phyloP scores from a whole-genome alignment of 805 yeast genomes.

The Lachancea kluyveri region DNA sequence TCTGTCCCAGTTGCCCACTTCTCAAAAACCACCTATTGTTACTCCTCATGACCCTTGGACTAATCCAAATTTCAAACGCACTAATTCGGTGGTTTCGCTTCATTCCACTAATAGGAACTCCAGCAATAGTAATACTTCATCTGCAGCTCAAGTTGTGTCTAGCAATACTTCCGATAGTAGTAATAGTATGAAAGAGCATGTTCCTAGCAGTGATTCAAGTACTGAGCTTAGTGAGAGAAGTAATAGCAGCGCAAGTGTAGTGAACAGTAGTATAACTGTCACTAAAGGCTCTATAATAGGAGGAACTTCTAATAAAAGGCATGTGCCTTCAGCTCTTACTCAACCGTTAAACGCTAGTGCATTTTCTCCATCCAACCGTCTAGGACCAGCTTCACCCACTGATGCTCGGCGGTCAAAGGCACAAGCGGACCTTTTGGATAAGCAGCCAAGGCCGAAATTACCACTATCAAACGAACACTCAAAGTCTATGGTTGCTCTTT shows the following conservation, averaged over 20 bases:
- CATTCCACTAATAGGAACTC: conserved; percentile 1
- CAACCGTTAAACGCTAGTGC: too few relatives aligned
- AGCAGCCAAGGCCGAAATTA: too few relatives aligned
- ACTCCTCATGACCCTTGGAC: neutral
- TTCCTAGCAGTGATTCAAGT: conserved; percentile 7
- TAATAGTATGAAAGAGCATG: conserved; percentile 12
- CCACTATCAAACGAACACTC: too few relatives aligned
- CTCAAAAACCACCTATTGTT: neutral
- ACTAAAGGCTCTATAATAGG: too few relatives aligned
- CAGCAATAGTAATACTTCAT: conserved; percentile 1
- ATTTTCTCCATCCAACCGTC: too few relatives aligned
- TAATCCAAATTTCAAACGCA: conserved; percentile 2
- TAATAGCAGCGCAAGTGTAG: conserved; percentile 7
- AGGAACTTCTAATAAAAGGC: too few relatives aligned
- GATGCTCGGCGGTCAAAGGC: conserved; percentile 1
- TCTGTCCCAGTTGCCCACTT: conserved; percentile 1
- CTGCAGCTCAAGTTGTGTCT: conserved; percentile 11
- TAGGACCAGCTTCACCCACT: neutral
- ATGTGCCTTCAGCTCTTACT: too few relatives aligned
- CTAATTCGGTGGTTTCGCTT: conserved; percentile 2
- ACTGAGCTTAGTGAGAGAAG: conserved; percentile 6
- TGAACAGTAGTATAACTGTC: conserved; percentile 7
- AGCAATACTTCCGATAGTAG: conserved; percentile 10
- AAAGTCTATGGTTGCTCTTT: too few relatives aligned
- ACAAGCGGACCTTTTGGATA: neutral